These are phyloP conservation scores for Xerophyta viscosa DNA, from an alignment of 106 monocot genomes.

Conservation along the genomic window DNA sequence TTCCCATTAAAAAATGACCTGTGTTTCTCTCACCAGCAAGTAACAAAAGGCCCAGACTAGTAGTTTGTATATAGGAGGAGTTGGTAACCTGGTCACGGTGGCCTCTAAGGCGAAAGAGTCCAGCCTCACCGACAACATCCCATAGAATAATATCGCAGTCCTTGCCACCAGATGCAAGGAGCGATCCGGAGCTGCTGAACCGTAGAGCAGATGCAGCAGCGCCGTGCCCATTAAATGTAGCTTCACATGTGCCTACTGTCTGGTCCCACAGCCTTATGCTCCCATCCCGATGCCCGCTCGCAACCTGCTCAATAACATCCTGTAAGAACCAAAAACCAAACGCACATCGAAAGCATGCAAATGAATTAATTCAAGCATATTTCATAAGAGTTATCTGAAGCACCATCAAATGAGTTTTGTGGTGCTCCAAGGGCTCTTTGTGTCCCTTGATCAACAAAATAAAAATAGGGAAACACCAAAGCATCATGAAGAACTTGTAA, in stretches of 20 bases:
- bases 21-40: no score
- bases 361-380: no score
- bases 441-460: no score
- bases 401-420: no score
- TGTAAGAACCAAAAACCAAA: not conserved
- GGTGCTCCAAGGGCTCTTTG: no score
- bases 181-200: slow-evolving; percentile 34
- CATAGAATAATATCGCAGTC: slow-evolving; percentile 87
- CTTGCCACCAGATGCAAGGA: slow-evolving; percentile 87
- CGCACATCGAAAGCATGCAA: no score
- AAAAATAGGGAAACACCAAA: no score
- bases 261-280: slow-evolving; percentile 89
- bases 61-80: no score
- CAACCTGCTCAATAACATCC: slow-evolving; percentile 22
- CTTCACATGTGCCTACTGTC: slow-evolving; percentile 42
- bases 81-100: slow-evolving; percentile 91
- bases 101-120: slow-evolving; percentile 68
- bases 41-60: no score
- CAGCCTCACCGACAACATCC: slow-evolving; percentile 79
- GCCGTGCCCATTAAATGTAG: slow-evolving; percentile 81
- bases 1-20: no score
- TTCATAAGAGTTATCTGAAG: no score
- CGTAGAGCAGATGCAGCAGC: slow-evolving; percentile 66
- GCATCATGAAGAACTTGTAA: no score
- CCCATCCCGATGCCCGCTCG: slow-evolving; percentile 81